phyloP scores from a whole-genome alignment of 1,284 basidiomycete genomes.

The Cryptococcus jaspeensis region DNA sequence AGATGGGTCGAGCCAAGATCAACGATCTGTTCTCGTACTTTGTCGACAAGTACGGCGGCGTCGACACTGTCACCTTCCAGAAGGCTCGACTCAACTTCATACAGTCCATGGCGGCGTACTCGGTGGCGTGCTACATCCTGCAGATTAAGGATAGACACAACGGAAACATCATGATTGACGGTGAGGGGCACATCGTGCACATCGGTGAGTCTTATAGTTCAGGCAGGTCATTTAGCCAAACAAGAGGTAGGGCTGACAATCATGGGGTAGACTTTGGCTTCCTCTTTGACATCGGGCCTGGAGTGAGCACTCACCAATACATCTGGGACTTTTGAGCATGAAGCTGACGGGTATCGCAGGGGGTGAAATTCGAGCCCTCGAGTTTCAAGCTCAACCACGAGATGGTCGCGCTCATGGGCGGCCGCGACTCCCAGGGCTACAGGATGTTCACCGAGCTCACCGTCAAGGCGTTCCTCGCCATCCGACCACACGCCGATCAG shows the following conservation, averaged over 20 bases:
- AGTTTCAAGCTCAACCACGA: slow-evolving; percentile 98
- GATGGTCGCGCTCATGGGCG: slow-evolving; percentile 98
- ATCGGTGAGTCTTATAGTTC: slow-evolving; percentile 62
- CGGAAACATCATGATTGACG: slow-evolving; percentile 99
- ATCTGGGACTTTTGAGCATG: neutral
- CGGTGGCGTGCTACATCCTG: slow-evolving; percentile 95
- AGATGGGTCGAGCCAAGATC: slow-evolving; percentile 98
- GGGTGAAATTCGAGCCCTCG: slow-evolving; percentile 94
- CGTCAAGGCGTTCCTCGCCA: slow-evolving; percentile 93
- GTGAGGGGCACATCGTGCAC: slow-evolving; percentile 92
- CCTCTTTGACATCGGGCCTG: slow-evolving; percentile 92
- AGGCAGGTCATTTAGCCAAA: neutral
- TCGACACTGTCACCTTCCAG: slow-evolving; percentile 88
- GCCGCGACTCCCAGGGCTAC: slow-evolving; percentile 87
- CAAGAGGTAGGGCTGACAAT: slow-evolving; percentile 10
- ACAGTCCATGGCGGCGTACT: slow-evolving; percentile 99
- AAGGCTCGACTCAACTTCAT: slow-evolving; percentile 93
- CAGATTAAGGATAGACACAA: slow-evolving; percentile 98
- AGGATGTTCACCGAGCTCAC: slow-evolving; percentile 89
- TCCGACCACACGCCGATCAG: slow-evolving; percentile 85
- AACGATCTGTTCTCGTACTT: slow-evolving; percentile 96
- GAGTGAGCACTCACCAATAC: slow-evolving; percentile 55
- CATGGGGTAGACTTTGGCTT: slow-evolving; percentile 82
- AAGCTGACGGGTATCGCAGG: slow-evolving; percentile 55
- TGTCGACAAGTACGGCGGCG: slow-evolving; percentile 86